phyloP scores from a whole-genome alignment of 1,284 basidiomycete species.

The Cryptococcus sp. region DNA sequence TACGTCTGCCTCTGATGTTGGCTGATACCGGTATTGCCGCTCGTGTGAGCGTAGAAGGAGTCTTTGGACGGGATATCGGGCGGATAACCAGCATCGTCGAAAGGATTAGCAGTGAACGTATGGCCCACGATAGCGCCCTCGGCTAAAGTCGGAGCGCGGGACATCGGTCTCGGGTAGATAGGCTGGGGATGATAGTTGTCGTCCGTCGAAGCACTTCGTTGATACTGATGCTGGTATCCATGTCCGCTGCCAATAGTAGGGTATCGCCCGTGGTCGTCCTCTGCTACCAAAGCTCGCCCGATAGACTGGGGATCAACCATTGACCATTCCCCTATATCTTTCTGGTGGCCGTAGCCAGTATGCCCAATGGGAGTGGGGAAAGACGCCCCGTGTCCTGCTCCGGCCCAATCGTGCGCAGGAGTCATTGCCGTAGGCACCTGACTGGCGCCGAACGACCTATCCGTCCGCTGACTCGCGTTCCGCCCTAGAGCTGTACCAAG shows the following conservation, averaged over 20 bases:
- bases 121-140: conserved; percentile 13
- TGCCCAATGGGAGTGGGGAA: background rate
- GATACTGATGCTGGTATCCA: background rate
- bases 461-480: conserved; percentile 25
- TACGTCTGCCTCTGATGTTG: too few relatives aligned
- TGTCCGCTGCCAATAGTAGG: conserved; percentile 1
- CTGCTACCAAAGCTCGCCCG: conserved; percentile 20
- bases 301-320: conserved; percentile 24
- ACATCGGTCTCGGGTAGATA: conserved; percentile 29
- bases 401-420: conserved; percentile 18
- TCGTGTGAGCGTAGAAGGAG: conserved; percentile 2
- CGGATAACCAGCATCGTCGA: conserved; percentile 11
- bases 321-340: conserved; percentile 12
- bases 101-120: conserved; percentile 1
- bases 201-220: background rate
- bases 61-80: conserved; percentile 4
- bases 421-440: conserved; percentile 17
- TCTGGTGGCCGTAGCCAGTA: background rate
- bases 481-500: conserved; percentile 29
- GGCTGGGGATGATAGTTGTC: conserved; percentile 2
- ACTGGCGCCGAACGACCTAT: conserved; percentile 31
- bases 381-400: background rate
- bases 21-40: background rate
- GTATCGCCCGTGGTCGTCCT: conserved; percentile 19
- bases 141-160: conserved; percentile 26